Evolutionary conservation across 352 stramenopile genomes (phyloP).

Genomic region (Phytophthora brassicae): DNA sequence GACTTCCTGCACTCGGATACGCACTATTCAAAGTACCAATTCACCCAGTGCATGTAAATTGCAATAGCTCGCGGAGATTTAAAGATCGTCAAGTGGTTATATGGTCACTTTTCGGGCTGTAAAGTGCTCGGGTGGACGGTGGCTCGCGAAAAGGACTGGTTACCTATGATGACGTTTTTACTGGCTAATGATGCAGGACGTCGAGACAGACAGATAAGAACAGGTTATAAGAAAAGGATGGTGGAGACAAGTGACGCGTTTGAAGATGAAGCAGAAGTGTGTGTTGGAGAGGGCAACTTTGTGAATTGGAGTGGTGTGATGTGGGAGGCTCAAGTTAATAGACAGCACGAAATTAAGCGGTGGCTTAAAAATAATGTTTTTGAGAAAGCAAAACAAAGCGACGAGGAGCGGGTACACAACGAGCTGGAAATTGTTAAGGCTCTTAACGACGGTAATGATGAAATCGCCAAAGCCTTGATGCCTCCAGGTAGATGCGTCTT

Average conservation of each 20-base stretch:
- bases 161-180: slow-evolving; percentile 8
- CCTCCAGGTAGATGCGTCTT: slow-evolving; percentile 5
- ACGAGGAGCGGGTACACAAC: not conserved
- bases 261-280: not conserved
- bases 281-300: not conserved
- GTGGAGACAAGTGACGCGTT: too few relatives aligned
- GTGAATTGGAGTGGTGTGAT: slow-evolving; percentile 3
- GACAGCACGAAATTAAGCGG: too few relatives aligned
- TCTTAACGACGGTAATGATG: not conserved
- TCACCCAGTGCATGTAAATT: not conserved
- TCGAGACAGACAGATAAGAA: not conserved
- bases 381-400: not conserved
- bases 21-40: slow-evolving; percentile 11
- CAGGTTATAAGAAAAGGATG: slow-evolving; percentile 1
- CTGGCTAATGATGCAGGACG: slow-evolving; percentile 1
- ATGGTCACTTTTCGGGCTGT: slow-evolving; percentile 1
- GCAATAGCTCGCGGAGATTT: not conserved
- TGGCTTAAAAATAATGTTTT: slow-evolving; percentile 4
- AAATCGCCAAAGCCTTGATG: not conserved
- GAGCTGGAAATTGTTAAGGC: not conserved
- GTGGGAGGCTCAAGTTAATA: too few relatives aligned
- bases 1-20: slow-evolving; percentile 9
- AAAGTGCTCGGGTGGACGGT: not conserved
- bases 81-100: slow-evolving; percentile 2
- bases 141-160: not conserved